Evolutionary conservation across 2,329 filamentous ascomycete genomes (phyloP).

Genomic region (Macrophomina pseudophaseolina): DNA sequence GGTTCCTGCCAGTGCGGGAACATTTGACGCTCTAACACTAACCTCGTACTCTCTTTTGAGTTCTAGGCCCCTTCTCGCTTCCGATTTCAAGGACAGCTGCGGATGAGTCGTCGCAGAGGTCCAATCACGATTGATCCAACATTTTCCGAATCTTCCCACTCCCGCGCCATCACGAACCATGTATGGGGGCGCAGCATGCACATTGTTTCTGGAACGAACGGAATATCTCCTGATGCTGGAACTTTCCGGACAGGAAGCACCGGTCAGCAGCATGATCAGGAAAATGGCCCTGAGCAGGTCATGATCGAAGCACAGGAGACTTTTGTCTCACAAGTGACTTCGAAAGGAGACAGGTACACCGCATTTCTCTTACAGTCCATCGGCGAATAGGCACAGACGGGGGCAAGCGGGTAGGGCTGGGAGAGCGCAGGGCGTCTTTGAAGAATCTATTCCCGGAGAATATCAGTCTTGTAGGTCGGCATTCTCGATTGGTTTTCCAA

Average conservation of each 20-base stretch:
- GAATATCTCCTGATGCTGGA: background rate
- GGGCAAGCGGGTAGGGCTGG: background rate
- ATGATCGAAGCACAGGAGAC: background rate
- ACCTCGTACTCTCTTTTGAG: too few relatives aligned
- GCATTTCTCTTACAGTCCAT: background rate
- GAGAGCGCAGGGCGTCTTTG: background rate
- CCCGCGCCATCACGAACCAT: background rate
- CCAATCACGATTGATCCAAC: background rate
- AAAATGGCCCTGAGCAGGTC: background rate
- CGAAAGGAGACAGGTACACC: background rate
- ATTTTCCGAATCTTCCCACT: background rate
- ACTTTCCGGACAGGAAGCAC: background rate
- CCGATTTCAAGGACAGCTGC: too few relatives aligned
- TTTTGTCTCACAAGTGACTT: background rate
- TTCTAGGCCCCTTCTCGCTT: too few relatives aligned
- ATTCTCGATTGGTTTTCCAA: background rate
- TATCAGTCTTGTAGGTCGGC: background rate
- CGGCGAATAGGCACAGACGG: background rate
- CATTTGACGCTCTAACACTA: too few relatives aligned
- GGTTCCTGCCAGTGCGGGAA: too few relatives aligned
- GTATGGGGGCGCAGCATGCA: background rate
- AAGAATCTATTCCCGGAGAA: background rate
- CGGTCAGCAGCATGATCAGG: background rate
- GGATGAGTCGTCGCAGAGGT: background rate
- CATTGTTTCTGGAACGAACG: background rate